These are phyloP conservation scores for Phytopythium mirpurense DNA, from an alignment of 352 stramenopile species.

Conservation along the genomic window DNA sequence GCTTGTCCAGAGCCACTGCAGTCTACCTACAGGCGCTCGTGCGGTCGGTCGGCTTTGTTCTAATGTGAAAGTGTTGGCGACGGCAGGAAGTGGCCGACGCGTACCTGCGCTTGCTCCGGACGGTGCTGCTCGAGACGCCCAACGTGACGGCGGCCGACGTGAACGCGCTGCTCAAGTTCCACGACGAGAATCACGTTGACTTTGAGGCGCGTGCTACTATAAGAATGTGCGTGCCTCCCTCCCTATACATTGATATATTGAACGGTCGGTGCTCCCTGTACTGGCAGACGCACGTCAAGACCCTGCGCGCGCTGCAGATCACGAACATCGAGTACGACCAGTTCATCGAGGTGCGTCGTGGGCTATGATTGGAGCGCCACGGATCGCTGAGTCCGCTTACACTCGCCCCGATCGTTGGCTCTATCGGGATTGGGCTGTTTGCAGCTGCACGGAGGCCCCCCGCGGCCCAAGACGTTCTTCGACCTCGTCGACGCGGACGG, in stretches of 20 bases:
- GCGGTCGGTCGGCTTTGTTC: too few relatives aligned
- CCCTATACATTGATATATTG: too few relatives aligned
- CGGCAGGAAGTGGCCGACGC: slow-evolving; percentile 32
- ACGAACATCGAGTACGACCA: slow-evolving; percentile 81
- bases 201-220: slow-evolving; percentile 61
- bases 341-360: slow-evolving; percentile 41
- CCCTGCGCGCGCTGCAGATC: slow-evolving; percentile 64
- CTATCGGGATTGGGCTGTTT: too few relatives aligned
- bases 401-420: background rate
- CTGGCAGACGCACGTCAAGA: slow-evolving; percentile 68
- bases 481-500: slow-evolving; percentile 82
- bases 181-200: slow-evolving; percentile 58
- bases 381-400: background rate
- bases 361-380: too few relatives aligned
- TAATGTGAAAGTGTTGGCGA: too few relatives aligned
- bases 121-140: slow-evolving; percentile 48
- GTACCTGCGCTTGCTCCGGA: slow-evolving; percentile 48
- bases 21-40: too few relatives aligned
- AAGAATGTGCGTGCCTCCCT: too few relatives aligned
- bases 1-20: too few relatives aligned
- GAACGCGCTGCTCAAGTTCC: slow-evolving; percentile 44
- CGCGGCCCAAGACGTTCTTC: slow-evolving; percentile 69
- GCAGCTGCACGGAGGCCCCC: slow-evolving; percentile 56
- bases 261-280: background rate
- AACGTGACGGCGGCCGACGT: slow-evolving; percentile 45